A percentile compares a stretch with the other conserved stretches of the same genome.
Conservation (phyloP, 208 protist genomes). For the Leishmania guyanensis region DNA sequence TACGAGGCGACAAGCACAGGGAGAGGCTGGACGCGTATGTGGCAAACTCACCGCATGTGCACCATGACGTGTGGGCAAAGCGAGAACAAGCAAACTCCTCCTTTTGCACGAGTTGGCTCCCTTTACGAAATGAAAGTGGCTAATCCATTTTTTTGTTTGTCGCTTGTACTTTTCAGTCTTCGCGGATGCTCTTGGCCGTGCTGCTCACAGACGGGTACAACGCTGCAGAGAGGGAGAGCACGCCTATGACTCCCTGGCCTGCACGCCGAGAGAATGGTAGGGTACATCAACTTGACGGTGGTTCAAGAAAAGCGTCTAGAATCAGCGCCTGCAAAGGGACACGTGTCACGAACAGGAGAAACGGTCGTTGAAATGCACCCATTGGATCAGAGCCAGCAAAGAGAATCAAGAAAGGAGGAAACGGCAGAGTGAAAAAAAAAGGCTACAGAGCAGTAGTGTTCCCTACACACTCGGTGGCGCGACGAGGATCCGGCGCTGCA, state of each 20-base stretch:
- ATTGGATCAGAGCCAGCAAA: not conserved
- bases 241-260: not conserved
- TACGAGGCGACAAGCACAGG: not conserved
- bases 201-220: not conserved
- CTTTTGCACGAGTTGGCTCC: not conserved
- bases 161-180: not conserved
- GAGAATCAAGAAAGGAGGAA: not conserved
- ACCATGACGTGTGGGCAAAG: not conserved
- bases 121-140: not conserved
- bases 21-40: not conserved
- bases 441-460: not conserved
- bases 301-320: not conserved
- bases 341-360: not conserved
- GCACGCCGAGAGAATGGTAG: not conserved
- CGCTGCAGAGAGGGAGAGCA: not conserved
- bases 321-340: not conserved
- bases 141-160: not conserved
- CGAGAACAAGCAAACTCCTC: not conserved
- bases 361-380: not conserved
- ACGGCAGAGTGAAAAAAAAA: not conserved
- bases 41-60: not conserved
- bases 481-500: not conserved
- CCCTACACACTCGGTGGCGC: not conserved
- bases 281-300: not conserved
- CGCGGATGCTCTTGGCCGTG: not conserved